phyloP scores from a whole-genome alignment of 2,329 filamentous ascomycete genomes.

The Monilinia aucupariae region DNA sequence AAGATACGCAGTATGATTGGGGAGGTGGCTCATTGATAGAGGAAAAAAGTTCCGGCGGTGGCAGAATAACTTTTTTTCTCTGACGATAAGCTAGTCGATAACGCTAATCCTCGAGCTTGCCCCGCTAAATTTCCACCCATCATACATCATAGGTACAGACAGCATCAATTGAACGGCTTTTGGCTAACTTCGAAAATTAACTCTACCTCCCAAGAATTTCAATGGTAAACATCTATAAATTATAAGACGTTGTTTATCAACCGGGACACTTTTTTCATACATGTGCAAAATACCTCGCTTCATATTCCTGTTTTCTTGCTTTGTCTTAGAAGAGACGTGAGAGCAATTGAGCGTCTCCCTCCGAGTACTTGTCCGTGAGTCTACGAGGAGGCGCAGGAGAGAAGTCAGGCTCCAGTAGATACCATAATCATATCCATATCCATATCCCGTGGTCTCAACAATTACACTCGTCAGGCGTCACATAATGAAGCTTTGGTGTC shows the following conservation, averaged over 20 bases:
- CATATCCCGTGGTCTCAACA: not conserved
- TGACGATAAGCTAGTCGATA: slow-evolving; percentile 17
- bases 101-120: slow-evolving; percentile 12
- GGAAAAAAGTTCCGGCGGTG: slow-evolving; percentile 12
- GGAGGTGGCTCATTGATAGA: not conserved
- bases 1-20: not conserved
- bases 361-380: too few species aligned
- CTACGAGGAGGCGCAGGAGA: too few species aligned
- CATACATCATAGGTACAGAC: not conserved
- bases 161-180: not conserved
- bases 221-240: too few species aligned
- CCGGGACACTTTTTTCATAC: too few species aligned
- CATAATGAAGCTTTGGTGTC: not conserved
- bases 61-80: slow-evolving; percentile 19
- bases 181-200: not conserved
- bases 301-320: too few species aligned
- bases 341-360: too few species aligned
- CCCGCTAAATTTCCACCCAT: slow-evolving; percentile 6
- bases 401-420: not conserved
- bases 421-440: not conserved
- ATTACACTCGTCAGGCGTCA: not conserved
- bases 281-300: too few species aligned
- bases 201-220: too few species aligned
- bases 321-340: too few species aligned
- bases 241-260: too few species aligned